These are phyloP conservation scores for Ogataea saltuana DNA, from an alignment of 805 yeast species.

Conservation along the genomic window DNA sequence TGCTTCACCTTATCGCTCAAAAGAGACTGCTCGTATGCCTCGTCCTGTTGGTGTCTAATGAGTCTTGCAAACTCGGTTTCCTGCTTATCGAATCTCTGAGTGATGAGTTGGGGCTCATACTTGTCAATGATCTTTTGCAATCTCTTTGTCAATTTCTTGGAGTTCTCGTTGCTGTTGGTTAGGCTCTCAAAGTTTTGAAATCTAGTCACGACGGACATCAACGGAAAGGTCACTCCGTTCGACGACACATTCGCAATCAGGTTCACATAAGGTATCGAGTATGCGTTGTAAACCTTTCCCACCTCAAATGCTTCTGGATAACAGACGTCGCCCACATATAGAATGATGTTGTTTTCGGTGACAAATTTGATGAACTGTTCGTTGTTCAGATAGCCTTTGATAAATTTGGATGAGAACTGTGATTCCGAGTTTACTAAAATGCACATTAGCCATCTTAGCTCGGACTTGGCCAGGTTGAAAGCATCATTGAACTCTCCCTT, in stretches of 20 bases:
- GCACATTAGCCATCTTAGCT: conserved; percentile 53
- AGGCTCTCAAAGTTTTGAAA: conserved; percentile 36
- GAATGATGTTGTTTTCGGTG: conserved; percentile 45
- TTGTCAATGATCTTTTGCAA: conserved; percentile 47
- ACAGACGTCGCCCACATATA: conserved; percentile 65
- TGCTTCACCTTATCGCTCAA: conserved; percentile 56
- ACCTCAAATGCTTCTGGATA: conserved; percentile 69
- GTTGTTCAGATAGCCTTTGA: conserved; percentile 48
- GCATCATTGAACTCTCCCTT: conserved; percentile 45
- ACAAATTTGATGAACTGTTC: conserved; percentile 42
- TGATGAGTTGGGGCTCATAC: conserved; percentile 60
- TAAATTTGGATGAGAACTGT: conserved; percentile 42
- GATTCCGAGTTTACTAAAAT: conserved; percentile 50
- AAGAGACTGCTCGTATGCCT: conserved; percentile 63
- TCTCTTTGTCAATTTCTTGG: conserved; percentile 37
- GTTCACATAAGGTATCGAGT: conserved; percentile 55
- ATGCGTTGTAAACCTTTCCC: conserved; percentile 54
- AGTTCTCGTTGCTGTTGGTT: conserved; percentile 13
- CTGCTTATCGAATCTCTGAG: conserved; percentile 59
- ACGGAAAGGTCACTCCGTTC: conserved; percentile 47
- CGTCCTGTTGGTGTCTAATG: conserved; percentile 63
- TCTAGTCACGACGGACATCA: conserved; percentile 50
- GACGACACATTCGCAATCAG: conserved; percentile 58
- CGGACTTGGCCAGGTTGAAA: conserved; percentile 38
- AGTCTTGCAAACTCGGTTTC: conserved; percentile 59